Evolutionary conservation across 2,329 filamentous ascomycete genomes (phyloP).

Genomic region (Aspergillus hortae): DNA sequence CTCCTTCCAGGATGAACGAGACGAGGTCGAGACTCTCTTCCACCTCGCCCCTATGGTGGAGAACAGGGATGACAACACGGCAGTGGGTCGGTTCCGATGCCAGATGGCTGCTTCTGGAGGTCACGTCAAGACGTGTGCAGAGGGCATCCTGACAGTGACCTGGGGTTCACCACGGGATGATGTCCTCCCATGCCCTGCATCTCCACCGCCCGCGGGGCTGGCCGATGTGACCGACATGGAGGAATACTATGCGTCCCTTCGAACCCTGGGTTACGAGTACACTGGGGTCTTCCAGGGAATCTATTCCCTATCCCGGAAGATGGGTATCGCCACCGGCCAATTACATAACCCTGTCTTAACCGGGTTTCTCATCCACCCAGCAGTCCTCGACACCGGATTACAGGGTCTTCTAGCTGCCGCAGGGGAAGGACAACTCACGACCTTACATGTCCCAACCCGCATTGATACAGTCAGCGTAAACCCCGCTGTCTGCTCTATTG

Average conservation of each 20-base stretch:
- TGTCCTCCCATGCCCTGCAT: no score
- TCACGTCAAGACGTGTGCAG: no score
- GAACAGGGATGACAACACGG: no score
- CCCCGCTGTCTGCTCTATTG: not conserved
- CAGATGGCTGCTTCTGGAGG: no score
- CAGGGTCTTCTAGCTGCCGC: not conserved
- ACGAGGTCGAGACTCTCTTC: slow-evolving; percentile 1
- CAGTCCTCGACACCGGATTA: not conserved
- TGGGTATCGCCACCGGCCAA: not conserved
- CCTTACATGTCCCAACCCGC: not conserved
- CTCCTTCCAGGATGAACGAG: not conserved
- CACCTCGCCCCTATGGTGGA: not conserved
- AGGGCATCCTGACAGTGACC: no score
- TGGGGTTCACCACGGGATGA: no score
- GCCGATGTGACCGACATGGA: not conserved
- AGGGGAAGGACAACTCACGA: not conserved
- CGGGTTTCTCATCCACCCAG: not conserved
- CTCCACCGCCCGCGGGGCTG: no score
- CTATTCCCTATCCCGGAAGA: not conserved
- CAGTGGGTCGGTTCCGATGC: not conserved
- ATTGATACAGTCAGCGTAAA: not conserved
- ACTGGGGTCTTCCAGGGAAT: slow-evolving; percentile 1
- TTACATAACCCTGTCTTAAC: not conserved
- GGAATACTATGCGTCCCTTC: not conserved
- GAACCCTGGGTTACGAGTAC: slow-evolving; percentile 2